Percentiles rank a stretch among this genome's conserved stretches.
phyloP scores from a whole-genome alignment of 768 basidiomycete genomes.

The Kondoa malvinella region DNA sequence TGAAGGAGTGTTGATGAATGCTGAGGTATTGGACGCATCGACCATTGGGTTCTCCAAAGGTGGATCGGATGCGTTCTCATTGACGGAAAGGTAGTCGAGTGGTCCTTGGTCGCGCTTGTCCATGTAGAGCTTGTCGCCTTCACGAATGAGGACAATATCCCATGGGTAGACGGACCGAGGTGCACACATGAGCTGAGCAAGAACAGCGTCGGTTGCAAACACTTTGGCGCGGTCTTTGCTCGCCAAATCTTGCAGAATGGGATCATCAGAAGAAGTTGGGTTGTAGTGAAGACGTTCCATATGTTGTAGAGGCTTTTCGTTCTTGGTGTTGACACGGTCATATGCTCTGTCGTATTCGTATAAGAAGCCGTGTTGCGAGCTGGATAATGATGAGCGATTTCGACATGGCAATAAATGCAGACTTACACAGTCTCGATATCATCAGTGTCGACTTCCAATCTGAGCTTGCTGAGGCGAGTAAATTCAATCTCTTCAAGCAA shows the following conservation, averaged over 20 bases:
- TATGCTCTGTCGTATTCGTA: constrained; percentile 86
- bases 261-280: constrained; percentile 93
- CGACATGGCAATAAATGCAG: neutral
- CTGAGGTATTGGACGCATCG: constrained; percentile 15
- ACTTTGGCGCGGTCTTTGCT: constrained; percentile 63
- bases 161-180: constrained; percentile 91
- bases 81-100: constrained; percentile 75
- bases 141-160: constrained; percentile 90
- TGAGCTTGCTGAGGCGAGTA: constrained; percentile 70
- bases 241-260: constrained; percentile 79
- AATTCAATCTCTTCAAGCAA: constrained; percentile 97
- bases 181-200: constrained; percentile 89
- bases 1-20: constrained; percentile 67
- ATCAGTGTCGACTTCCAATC: constrained; percentile 65
- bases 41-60: constrained; percentile 66
- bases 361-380: constrained; percentile 72
- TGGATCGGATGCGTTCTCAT: constrained; percentile 93
- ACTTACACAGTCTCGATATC: constrained; percentile 75
- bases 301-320: constrained; percentile 72
- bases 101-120: constrained; percentile 62
- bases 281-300: constrained; percentile 94
- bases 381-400: constrained; percentile 28
- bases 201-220: constrained; percentile 87
- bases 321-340: constrained; percentile 87
- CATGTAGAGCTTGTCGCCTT: constrained; percentile 81